phyloP scores from a whole-genome alignment of 139 green algal genomes.

The Tetradesmus obliquus region DNA sequence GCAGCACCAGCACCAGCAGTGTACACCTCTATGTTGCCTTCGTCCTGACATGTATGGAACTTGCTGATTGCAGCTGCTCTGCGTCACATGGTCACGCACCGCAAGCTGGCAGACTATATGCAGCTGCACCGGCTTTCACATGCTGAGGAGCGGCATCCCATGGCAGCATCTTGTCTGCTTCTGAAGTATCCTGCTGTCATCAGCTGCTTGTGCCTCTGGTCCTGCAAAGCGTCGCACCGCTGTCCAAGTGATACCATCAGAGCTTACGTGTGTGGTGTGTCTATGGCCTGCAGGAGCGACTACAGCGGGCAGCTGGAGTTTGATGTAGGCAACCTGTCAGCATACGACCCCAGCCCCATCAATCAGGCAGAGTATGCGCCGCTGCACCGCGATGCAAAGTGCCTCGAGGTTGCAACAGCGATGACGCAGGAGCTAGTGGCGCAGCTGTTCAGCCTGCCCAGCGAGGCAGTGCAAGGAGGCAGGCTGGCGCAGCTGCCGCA shows the following conservation, averaged over 20 bases:
- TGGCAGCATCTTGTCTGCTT: neutral
- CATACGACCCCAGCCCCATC: conserved; percentile 78
- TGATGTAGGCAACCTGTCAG: conserved; percentile 89
- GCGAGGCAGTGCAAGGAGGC: conserved; percentile 69
- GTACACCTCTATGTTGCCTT: neutral
- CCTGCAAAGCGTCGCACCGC: neutral
- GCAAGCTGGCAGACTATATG: neutral
- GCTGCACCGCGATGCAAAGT: conserved; percentile 56
- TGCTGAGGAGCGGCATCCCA: neutral
- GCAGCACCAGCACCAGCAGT: neutral
- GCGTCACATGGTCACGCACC: too few relatives aligned
- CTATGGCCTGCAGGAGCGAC: conserved; percentile 57
- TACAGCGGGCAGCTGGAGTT: conserved; percentile 79
- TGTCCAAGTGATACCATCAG: too few relatives aligned
- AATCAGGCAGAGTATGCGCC: conserved; percentile 50
- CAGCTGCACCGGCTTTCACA: neutral
- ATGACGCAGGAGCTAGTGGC: conserved; percentile 81
- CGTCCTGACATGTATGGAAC: neutral
- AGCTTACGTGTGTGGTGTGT: neutral
- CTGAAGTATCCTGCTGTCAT: neutral
- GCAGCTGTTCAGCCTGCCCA: conserved; percentile 83
- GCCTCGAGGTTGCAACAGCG: conserved; percentile 63
- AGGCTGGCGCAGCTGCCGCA: conserved; percentile 82
- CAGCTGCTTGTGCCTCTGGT: neutral
- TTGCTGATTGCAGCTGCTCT: too few relatives aligned